A percentile compares a stretch with the other conserved stretches of the same genome.
These are phyloP conservation scores for Vitis rotundifolia DNA, from an alignment of 164 flowering plant genomes.

Conservation along the genomic window DNA sequence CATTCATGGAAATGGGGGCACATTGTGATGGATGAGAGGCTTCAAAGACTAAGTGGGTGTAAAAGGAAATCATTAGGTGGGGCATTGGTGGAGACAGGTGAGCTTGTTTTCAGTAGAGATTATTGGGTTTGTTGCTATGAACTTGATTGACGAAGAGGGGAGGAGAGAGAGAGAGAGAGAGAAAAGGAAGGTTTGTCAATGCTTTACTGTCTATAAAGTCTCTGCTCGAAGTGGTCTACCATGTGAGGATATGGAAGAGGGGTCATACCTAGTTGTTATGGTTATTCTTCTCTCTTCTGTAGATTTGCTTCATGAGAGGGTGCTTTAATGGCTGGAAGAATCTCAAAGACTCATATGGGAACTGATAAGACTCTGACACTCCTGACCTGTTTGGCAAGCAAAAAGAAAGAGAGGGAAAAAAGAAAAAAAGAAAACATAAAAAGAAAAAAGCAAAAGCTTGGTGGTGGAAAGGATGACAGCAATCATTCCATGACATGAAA, in stretches of 20 bases:
- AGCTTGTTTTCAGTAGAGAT: background rate
- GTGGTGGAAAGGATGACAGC: conserved; percentile 13
- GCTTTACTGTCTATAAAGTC: background rate
- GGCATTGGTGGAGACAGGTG: conserved; percentile 2
- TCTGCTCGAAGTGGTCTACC: background rate
- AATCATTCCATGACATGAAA: conserved; percentile 24
- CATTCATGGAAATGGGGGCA: conserved; percentile 6
- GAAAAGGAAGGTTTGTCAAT: background rate
- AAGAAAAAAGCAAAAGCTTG: no score
- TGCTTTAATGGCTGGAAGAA: conserved; percentile 25
- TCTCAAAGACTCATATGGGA: conserved; percentile 19
- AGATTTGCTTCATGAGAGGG: background rate
- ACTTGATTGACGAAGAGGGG: no score
- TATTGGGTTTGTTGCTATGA: background rate
- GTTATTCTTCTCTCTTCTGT: background rate
- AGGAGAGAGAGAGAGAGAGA: no score
- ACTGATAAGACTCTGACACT: conserved; percentile 26
- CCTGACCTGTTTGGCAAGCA: conserved; percentile 20
- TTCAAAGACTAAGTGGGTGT: conserved; percentile 1
- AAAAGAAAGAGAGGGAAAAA: conserved; percentile 3
- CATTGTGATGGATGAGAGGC: background rate
- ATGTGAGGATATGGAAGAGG: conserved; percentile 5
- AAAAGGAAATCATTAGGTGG: conserved; percentile 6
- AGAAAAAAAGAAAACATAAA: background rate
- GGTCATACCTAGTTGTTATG: background rate